Evolutionary conservation across 148 eudicot genomes (phyloP).

Genomic region (Chenopodium album): DNA sequence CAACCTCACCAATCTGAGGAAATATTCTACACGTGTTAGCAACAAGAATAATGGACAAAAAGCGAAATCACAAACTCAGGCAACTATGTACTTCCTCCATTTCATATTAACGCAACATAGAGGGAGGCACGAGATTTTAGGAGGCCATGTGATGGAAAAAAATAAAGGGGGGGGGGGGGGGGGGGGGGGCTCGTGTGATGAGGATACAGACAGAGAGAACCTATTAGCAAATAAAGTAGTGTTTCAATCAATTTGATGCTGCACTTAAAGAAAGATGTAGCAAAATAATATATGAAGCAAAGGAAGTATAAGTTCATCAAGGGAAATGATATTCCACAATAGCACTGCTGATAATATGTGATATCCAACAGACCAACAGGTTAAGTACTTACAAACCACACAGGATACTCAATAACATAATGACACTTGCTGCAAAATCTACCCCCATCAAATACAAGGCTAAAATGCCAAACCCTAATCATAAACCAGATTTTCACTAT

Average conservation of each 20-base stretch:
- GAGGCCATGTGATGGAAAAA: no score
- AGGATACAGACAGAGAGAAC: no score
- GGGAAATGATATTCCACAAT: neutral
- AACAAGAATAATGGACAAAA: conserved; percentile 7
- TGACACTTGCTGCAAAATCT: neutral
- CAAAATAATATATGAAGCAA: no score
- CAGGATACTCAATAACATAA: conserved; percentile 11
- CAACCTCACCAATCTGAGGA: conserved; percentile 88
- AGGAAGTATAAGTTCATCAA: neutral
- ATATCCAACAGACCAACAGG: neutral
- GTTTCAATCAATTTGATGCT: no score
- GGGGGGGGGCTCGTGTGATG: no score
- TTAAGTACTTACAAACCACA: neutral
- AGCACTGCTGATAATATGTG: neutral
- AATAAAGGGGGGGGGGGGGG: no score
- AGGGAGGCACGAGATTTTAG: no score
- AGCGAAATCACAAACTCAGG: neutral
- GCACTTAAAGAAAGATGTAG: no score
- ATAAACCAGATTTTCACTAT: neutral
- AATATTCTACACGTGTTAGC: neutral
- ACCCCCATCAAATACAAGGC: neutral
- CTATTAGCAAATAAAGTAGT: no score
- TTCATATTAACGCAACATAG: no score
- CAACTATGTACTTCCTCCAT: no score
- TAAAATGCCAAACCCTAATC: neutral